phyloP scores from a whole-genome alignment of 768 basidiomycete genomes.

The Cystobasidium onofrii region DNA sequence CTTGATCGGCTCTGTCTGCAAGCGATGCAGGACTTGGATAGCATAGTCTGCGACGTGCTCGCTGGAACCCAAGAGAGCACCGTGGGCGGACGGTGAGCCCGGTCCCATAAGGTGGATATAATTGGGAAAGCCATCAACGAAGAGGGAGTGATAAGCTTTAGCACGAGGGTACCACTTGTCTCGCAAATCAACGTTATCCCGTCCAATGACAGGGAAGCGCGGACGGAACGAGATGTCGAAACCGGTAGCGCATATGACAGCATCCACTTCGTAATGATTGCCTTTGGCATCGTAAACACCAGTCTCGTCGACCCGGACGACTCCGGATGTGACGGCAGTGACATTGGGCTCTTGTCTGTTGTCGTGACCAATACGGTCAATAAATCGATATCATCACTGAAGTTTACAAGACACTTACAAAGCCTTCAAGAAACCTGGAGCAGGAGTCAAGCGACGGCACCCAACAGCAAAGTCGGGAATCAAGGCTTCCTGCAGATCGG shows the following conservation, averaged over 20 bases:
- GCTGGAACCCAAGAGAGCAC: conserved; percentile 5
- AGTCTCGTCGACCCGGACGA: conserved; percentile 32
- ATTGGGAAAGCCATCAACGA: conserved; percentile 35
- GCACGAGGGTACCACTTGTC: conserved; percentile 34
- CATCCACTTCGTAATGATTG: conserved; percentile 35
- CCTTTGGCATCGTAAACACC: conserved; percentile 34
- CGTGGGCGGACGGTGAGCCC: conserved; percentile 23
- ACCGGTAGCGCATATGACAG: conserved; percentile 39
- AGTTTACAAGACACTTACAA: background rate
- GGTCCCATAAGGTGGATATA: conserved; percentile 31
- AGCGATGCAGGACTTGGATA: conserved; percentile 20
- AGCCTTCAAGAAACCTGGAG: conserved; percentile 31
- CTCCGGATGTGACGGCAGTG: conserved; percentile 25
- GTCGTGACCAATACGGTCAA: background rate
- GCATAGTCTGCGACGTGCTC: conserved; percentile 29
- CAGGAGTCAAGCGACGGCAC: conserved; percentile 30
- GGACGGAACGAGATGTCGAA: conserved; percentile 38
- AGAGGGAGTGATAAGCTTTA: conserved; percentile 32
- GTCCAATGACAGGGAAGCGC: conserved; percentile 37
- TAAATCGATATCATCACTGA: background rate
- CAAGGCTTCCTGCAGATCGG: conserved; percentile 7
- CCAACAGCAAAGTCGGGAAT: conserved; percentile 33
- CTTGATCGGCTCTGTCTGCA: conserved; percentile 32
- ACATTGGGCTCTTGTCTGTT: conserved; percentile 19
- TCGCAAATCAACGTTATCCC: conserved; percentile 26